Conservation (phyloP, 2,329 filamentous ascomycete genomes). For the Sphaerulina musiva region DNA sequence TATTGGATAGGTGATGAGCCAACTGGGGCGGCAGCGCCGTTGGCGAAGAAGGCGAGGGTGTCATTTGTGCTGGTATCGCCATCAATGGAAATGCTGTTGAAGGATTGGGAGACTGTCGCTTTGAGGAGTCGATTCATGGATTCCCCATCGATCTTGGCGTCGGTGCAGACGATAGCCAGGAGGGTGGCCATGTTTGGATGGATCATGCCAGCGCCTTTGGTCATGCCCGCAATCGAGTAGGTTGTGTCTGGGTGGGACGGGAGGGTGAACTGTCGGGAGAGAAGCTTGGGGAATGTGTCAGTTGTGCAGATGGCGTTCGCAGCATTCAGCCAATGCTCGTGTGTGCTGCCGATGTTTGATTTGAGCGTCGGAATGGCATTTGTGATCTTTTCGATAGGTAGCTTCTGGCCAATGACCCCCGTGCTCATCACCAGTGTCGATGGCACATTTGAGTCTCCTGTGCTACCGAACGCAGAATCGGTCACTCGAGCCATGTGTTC, state of each 20-base stretch:
- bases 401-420: slow-evolving; percentile 88
- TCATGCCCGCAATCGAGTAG: slow-evolving; percentile 88
- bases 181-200: slow-evolving; percentile 98
- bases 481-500: slow-evolving; percentile 72
- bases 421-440: slow-evolving; percentile 62
- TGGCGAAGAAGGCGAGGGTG: slow-evolving; percentile 88
- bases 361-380: slow-evolving; percentile 72
- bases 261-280: slow-evolving; percentile 75
- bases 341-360: slow-evolving; percentile 62
- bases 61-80: slow-evolving; percentile 98
- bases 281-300: slow-evolving; percentile 94
- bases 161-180: slow-evolving; percentile 84
- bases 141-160: slow-evolving; percentile 67
- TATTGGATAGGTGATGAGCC: slow-evolving; percentile 6
- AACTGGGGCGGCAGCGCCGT: slow-evolving; percentile 63
- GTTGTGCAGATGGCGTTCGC: slow-evolving; percentile 95
- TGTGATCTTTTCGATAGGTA: slow-evolving; percentile 88
- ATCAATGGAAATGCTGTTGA: slow-evolving; percentile 96
- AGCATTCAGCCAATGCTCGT: slow-evolving; percentile 79
- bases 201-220: slow-evolving; percentile 98
- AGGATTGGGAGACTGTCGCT: slow-evolving; percentile 71
- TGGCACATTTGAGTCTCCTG: slow-evolving; percentile 29
- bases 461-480: slow-evolving; percentile 53
- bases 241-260: slow-evolving; percentile 68
- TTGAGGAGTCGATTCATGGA: slow-evolving; percentile 65